These are phyloP conservation scores for Ophiostoma himal-ulmi DNA, from an alignment of 2,329 filamentous ascomycete species.

Conservation along the genomic window DNA sequence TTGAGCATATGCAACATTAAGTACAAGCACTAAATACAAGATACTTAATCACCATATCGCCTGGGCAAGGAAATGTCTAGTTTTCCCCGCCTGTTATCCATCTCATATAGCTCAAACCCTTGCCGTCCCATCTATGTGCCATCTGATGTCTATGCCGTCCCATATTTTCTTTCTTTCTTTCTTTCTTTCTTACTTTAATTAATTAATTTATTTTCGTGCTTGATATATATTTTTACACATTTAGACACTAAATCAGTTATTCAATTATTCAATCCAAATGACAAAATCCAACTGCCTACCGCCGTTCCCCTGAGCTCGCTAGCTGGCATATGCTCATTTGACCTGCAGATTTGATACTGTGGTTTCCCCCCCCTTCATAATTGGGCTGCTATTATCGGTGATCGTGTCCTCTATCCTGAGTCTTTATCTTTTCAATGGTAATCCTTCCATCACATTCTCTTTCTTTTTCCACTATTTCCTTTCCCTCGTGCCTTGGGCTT, in stretches of 20 bases:
- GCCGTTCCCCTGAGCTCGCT: too few species aligned
- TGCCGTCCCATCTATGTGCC: background rate
- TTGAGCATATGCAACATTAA: background rate
- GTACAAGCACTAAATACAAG: background rate
- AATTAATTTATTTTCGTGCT: too few species aligned
- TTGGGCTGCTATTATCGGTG: background rate
- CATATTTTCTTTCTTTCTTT: background rate
- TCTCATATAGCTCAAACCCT: background rate
- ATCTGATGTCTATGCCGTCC: background rate
- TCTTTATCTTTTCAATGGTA: background rate
- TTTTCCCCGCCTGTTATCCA: background rate
- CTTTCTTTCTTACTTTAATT: background rate
- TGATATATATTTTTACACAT: background rate
- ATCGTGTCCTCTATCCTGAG: background rate
- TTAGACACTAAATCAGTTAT: too few species aligned
- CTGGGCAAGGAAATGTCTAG: background rate
- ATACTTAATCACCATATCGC: too few species aligned
- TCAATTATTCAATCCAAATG: too few species aligned
- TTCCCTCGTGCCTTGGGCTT: background rate
- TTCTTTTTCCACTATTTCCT: background rate
- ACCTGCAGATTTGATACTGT: background rate
- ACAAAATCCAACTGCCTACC: too few species aligned
- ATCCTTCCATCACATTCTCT: background rate
- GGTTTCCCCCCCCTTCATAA: background rate
- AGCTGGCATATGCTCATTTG: background rate